Base-by-base conservation (phyloP, 2,329 filamentous ascomycete species). In the Xylariaceae sp. region DNA sequence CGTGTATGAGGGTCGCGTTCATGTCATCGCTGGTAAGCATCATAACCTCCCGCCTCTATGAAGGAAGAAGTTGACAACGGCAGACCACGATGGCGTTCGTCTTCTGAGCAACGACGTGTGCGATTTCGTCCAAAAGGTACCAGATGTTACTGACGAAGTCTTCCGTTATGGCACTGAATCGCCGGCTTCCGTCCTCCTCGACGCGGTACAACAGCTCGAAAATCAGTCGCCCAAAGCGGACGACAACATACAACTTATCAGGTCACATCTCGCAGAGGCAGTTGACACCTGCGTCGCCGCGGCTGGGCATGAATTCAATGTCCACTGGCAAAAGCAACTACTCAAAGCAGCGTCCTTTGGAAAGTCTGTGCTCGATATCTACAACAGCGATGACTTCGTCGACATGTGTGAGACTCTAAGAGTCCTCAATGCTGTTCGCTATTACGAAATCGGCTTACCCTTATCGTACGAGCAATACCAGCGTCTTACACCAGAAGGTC, bases 301-400 rank as follows among this genome's bases (percentile, higher is more conserved):
- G 39, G 91, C 94, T 6, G 94, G 92, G 1, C 86, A 95, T 56
- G 94, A 99, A 70, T 96, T 91, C 68, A 89, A 86, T 64, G 78
- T 87, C 1, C 85, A 92, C 67, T 95, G 91, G 89, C 94, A 99
- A 68, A 99, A 97, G 69, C 85, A 95, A 64, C 78, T 99, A 1
- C 78, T 99, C n/a, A 95, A 95, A 69, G 94, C 94, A 4, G 94
- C 94, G 0, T 97, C 92, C 0, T 97, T 96, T 69, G 94, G 94
- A 58, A 99, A 99, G 71, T 97, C 94, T 0, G 94, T 97, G 0
- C 80, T 99, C 3, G 94, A 97, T 65, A 85, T 97, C 9, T 99
- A 97, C 73, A 96, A 94, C 71, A 96, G 91, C 67, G 94, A 99
- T 67, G 92, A 99, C 61, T 99, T 97, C 72, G 94, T 99, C 51